Conservation (phyloP, 2,329 filamentous ascomycete species). For the Pezicula carpinea region DNA sequence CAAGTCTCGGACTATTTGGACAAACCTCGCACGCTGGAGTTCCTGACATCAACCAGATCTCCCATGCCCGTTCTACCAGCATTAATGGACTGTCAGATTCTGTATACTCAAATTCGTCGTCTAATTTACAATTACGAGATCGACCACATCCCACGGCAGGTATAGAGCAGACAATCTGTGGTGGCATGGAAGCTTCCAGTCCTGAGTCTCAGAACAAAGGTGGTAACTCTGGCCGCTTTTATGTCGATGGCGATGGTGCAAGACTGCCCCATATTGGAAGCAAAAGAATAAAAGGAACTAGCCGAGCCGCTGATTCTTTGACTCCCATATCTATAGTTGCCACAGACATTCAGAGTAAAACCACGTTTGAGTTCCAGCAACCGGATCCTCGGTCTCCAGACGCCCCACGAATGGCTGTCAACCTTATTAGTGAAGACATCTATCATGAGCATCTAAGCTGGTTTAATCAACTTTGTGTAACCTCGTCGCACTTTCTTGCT, state of each 20-base stretch:
- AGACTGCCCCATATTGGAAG: constrained; percentile 15
- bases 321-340: constrained; percentile 1
- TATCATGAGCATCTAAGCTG: constrained; percentile 15
- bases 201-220: constrained; percentile 12
- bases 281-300: neutral
- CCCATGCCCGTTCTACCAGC: neutral
- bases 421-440: neutral
- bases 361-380: constrained; percentile 2
- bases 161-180: neutral
- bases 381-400: neutral
- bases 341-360: neutral
- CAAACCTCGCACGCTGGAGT: neutral
- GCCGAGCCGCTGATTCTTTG: constrained; percentile 7
- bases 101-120: neutral
- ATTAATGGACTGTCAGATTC: neutral
- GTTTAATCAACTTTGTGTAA: constrained; percentile 16
- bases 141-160: neutral
- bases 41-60: neutral
- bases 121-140: neutral
- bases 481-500: constrained; percentile 9
- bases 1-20: constrained; percentile 1
- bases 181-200: constrained; percentile 11
- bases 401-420: neutral
- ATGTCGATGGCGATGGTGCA: constrained; percentile 23
- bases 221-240: constrained; percentile 15